A percentile compares a stretch with the other conserved stretches of the same genome.
phyloP scores from a whole-genome alignment of 129 eudicot species.

The Kitagawia praeruptora region DNA sequence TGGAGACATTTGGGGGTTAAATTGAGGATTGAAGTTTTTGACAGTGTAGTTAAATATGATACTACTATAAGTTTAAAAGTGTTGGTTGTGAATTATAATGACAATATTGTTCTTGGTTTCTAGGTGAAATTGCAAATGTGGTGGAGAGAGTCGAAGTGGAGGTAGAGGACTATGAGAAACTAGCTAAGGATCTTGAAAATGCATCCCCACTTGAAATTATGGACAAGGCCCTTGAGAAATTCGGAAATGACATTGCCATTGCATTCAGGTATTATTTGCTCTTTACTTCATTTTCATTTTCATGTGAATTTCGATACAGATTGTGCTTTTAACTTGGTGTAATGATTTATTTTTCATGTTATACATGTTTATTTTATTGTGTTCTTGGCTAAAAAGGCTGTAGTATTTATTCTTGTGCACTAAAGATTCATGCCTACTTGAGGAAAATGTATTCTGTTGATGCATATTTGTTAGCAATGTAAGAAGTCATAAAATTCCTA shows the following conservation, averaged over 20 bases:
- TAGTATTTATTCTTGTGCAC: background rate
- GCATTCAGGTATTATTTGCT: slow-evolving; percentile 67
- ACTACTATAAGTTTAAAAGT: background rate
- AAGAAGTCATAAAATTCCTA: background rate
- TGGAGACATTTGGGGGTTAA: background rate
- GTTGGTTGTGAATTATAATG: slow-evolving; percentile 3
- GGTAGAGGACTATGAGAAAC: slow-evolving; percentile 53
- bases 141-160: slow-evolving; percentile 38
- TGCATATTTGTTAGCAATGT: too few species aligned
- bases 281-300: background rate
- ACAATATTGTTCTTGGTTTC: slow-evolving; percentile 9
- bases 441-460: too few species aligned
- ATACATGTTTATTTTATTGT: background rate
- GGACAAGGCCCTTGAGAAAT: slow-evolving; percentile 85
- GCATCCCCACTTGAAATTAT: slow-evolving; percentile 92
- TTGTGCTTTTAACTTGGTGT: background rate
- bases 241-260: slow-evolving; percentile 86
- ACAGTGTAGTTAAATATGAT: background rate
- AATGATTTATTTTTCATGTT: background rate
- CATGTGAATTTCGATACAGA: background rate
- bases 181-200: slow-evolving; percentile 69
- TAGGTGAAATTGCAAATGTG: slow-evolving; percentile 40
- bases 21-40: background rate
- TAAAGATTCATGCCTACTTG: background rate
- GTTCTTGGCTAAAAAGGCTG: background rate